Base-by-base conservation (phyloP, 192 early-diverging fungal genomes). In the Mortierella hygrophila region DNA sequence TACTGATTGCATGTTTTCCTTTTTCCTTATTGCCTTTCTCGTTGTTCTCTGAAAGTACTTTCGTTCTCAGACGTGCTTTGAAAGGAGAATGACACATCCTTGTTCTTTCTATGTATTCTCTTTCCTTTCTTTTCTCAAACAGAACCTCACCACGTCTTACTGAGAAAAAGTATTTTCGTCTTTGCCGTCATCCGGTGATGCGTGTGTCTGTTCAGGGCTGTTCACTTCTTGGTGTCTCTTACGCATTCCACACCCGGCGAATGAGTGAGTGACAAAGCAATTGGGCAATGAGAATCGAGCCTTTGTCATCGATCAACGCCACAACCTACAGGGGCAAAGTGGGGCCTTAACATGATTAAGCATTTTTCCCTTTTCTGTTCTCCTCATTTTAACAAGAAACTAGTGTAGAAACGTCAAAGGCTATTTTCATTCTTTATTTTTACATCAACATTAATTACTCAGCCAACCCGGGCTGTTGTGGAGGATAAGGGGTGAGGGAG, bases 61-160 rank as follows among this genome's bases (percentile, higher is more conserved):
- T 65, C 60, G 32, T 65, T 65, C 60, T 65, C 60, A 65, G 60
- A 65, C 60, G 60, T 65, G 29, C 11, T 15, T 65, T 65, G n/a
- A 32, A 9, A 29, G 4, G 29, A 32, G 11, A 26, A 32, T 65
- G 60, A 65, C 60, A 65, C 29, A 65, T 65, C 60, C 26, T 32
- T 65, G 26, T 32, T 65, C 29, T 10, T 10, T 26, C 11, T 29
- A 35, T 35, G 35, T 35, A n/a, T 65, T 65, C 2, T 16, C 26
- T 32, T 65, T 60, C 10, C 10, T 60, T 32, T 65, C 3, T 10
- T 65, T 65, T 3, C 0, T 10, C 10, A 65, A 32, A 4, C n/a
- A 65, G 23, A 65, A 29, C 60, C 32, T 10, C 3, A 1, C n/a
- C 52, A 18, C 55, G 7, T 57, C n/a, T 57, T 57, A 57, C 8